phyloP scores from a whole-genome alignment of 2,329 filamentous ascomycete genomes.

The Aspergillus piperis region DNA sequence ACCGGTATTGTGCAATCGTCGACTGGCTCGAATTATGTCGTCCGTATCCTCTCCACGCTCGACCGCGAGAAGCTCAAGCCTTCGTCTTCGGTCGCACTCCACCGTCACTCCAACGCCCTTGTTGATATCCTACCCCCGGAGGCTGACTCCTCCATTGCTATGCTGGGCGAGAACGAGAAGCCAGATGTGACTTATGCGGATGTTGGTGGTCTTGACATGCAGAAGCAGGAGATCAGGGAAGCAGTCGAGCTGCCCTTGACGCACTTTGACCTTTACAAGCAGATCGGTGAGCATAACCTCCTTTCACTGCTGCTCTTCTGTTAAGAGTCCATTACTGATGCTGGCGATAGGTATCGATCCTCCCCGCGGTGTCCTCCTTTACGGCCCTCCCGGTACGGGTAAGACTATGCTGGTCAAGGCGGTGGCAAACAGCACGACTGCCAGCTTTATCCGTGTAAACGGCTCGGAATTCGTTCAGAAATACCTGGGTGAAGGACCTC shows the following conservation, averaged over 20 bases:
- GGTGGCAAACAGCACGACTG: conserved; percentile 96
- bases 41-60: conserved; percentile 95
- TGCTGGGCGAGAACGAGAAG: conserved; percentile 96
- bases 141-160: conserved; percentile 97
- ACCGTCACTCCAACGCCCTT: conserved; percentile 96
- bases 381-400: conserved; percentile 91
- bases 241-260: conserved; percentile 95
- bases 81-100: conserved; percentile 93
- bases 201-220: conserved; percentile 97
- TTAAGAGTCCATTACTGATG: neutral
- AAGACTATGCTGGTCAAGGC: conserved; percentile 99
- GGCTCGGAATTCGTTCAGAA: conserved; percentile 99
- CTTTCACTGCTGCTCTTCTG: neutral
- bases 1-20: conserved; percentile 98
- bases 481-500: conserved; percentile 94
- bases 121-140: conserved; percentile 99
- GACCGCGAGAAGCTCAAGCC: conserved; percentile 98
- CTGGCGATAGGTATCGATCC: conserved; percentile 73
- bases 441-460: conserved; percentile 96
- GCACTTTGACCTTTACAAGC: conserved; percentile 97
- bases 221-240: conserved; percentile 98
- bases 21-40: conserved; percentile 97
- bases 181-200: conserved; percentile 97
- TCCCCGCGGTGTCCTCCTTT: conserved; percentile 91
- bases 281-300: conserved; percentile 67